Evolutionary conservation across 2,329 filamentous ascomycete species (phyloP).

Genomic region (Aureobasidium sp.): DNA sequence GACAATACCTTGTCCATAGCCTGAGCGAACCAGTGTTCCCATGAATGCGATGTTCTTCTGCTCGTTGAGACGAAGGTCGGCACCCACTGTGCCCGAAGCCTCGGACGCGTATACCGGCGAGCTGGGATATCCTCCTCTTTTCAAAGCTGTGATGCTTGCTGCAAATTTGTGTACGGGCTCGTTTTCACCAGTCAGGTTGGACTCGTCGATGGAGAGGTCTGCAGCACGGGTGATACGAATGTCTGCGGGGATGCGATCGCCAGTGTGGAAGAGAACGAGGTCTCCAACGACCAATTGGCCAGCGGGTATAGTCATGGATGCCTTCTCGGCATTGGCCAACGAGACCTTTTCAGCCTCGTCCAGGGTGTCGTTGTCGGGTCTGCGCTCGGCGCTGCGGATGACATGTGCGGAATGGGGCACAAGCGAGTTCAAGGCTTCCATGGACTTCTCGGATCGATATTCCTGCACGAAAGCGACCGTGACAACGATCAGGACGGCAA

Average conservation of each 20-base stretch:
- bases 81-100: conserved; percentile 50
- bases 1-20: conserved; percentile 92
- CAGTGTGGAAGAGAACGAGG: conserved; percentile 86
- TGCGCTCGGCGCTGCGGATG: conserved; percentile 48
- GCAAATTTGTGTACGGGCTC: conserved; percentile 72
- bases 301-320: conserved; percentile 78
- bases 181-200: conserved; percentile 93
- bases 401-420: conserved; percentile 94
- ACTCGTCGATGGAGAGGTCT: conserved; percentile 90
- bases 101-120: conserved; percentile 52
- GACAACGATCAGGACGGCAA: conserved; percentile 94
- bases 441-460: conserved; percentile 93
- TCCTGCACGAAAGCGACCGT: conserved; percentile 95
- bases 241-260: conserved; percentile 92
- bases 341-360: neutral
- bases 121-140: conserved; percentile 24
- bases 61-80: conserved; percentile 60
- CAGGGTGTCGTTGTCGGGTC: conserved; percentile 13
- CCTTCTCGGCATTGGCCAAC: conserved; percentile 57
- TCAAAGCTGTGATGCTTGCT: conserved; percentile 28
- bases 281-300: conserved; percentile 84
- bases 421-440: conserved; percentile 86
- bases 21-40: conserved; percentile 91
- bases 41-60: conserved; percentile 94
- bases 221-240: conserved; percentile 85